A percentile compares a stretch with the other conserved stretches of the same genome.
Conservation (phyloP, 768 basidiomycete genomes). For the button mushroom (Agaricus bisporus) region DNA sequence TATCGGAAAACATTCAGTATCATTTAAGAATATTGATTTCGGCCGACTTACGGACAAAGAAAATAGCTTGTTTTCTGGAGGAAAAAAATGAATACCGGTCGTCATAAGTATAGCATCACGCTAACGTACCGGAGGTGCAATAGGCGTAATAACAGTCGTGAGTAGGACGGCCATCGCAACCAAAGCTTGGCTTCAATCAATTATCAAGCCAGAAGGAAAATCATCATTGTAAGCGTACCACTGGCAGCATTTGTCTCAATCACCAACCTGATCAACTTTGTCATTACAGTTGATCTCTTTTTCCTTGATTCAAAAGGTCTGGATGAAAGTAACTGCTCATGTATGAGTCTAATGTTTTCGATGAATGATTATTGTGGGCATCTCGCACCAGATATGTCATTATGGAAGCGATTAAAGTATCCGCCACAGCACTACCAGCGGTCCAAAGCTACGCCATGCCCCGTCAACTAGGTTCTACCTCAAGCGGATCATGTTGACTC, state of each 20-base stretch:
- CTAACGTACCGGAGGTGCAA: slow-evolving; percentile 5
- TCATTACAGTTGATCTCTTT: neutral
- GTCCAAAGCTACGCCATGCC: slow-evolving; percentile 1
- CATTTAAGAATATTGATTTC: neutral
- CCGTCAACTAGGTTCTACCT: neutral
- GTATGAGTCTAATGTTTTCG: neutral
- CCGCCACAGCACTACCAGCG: slow-evolving; percentile 1
- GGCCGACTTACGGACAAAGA: slow-evolving; percentile 6
- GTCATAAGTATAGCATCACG: neutral
- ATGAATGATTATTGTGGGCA: neutral
- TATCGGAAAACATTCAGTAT: neutral
- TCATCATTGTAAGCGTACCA: neutral
- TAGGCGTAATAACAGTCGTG: slow-evolving; percentile 2
- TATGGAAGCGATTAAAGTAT: slow-evolving; percentile 1
- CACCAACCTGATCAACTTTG: slow-evolving; percentile 1
- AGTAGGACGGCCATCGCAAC: slow-evolving; percentile 4
- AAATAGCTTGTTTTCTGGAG: slow-evolving; percentile 7
- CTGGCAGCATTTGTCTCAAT: slow-evolving; percentile 9
- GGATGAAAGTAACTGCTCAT: neutral
- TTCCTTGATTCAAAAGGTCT: neutral
- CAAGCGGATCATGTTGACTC: neutral
- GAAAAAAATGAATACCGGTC: neutral
- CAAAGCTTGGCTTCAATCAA: neutral
- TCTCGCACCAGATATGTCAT: slow-evolving; percentile 5
- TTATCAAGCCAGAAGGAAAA: too few relatives aligned